These are phyloP conservation scores for Anthracocystis walkeri DNA, from an alignment of 1,284 basidiomycete genomes.

Conservation along the genomic window DNA sequence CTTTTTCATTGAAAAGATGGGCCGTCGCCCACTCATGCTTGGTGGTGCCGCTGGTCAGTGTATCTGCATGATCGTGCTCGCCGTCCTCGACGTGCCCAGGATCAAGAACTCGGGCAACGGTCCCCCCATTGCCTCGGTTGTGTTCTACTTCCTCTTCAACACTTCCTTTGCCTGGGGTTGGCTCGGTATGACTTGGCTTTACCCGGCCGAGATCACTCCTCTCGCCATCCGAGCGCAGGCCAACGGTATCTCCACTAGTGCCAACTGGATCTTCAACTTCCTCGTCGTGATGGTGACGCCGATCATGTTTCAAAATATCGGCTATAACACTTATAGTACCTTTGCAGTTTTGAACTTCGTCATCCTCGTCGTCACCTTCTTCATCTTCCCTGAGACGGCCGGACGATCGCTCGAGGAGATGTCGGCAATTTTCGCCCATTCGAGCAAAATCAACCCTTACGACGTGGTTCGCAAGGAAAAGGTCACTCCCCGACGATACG, in stretches of 20 bases:
- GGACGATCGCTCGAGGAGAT: conserved; percentile 66
- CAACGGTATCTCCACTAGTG: conserved; percentile 63
- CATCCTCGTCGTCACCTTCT: conserved; percentile 51
- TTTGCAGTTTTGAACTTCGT: conserved; percentile 59
- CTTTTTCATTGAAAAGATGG: conserved; percentile 61
- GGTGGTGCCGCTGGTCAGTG: conserved; percentile 59
- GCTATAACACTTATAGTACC: conserved; percentile 49
- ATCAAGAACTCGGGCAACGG: conserved; percentile 29
- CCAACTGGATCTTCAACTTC: conserved; percentile 68
- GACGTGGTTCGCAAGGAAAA: conserved; percentile 62
- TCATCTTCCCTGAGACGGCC: conserved; percentile 66
- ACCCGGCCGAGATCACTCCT: conserved; percentile 68
- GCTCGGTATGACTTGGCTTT: conserved; percentile 69
- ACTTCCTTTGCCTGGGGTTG: conserved; percentile 67
- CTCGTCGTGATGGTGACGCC: conserved; percentile 65
- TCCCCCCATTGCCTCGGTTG: conserved; percentile 54
- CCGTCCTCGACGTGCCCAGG: conserved; percentile 30
- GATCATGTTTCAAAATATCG: conserved; percentile 48
- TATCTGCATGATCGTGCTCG: conserved; percentile 62
- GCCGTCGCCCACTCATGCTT: conserved; percentile 66
- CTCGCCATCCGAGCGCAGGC: conserved; percentile 63
- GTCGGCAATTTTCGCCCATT: conserved; percentile 61
- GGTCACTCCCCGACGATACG: conserved; percentile 61
- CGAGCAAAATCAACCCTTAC: conserved; percentile 62
- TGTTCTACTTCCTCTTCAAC: conserved; percentile 67